phyloP scores from a whole-genome alignment of 768 basidiomycete species.

The Sporobolomyces pararoseus region DNA sequence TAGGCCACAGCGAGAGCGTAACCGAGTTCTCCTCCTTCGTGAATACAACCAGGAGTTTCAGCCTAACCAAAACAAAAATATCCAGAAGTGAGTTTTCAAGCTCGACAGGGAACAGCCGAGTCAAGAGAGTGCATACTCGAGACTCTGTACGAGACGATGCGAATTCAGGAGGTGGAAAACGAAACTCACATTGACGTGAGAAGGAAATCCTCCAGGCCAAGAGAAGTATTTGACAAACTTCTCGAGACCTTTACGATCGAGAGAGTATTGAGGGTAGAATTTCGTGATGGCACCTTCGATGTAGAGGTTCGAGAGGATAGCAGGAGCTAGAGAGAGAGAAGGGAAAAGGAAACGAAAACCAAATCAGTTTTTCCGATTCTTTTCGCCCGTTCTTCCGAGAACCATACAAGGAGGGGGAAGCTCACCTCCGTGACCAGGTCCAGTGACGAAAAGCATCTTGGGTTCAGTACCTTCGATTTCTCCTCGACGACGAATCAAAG shows the following conservation, averaged over 20 bases:
- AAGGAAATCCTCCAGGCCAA: slow-evolving; percentile 71
- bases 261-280: slow-evolving; percentile 54
- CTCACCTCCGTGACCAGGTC: slow-evolving; percentile 58
- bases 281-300: slow-evolving; percentile 66
- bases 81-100: no score
- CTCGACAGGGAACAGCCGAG: no score
- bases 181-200: slow-evolving; percentile 52
- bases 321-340: slow-evolving; percentile 64
- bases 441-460: slow-evolving; percentile 71
- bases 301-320: slow-evolving; percentile 78
- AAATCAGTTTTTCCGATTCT: no score
- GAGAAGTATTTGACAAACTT: slow-evolving; percentile 72
- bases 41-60: slow-evolving; percentile 81
- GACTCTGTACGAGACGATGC: no score
- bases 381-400: no score
- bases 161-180: no score
- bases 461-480: slow-evolving; percentile 49
- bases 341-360: no score
- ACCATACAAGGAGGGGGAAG: no score
- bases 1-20: slow-evolving; percentile 80
- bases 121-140: no score
- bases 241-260: slow-evolving; percentile 49
- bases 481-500: slow-evolving; percentile 51
- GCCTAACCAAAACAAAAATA: no score
- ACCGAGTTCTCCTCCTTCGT: slow-evolving; percentile 83